Base-by-base conservation (phyloP, 352 stramenopile species). In the Lagenidium sp. region DNA sequence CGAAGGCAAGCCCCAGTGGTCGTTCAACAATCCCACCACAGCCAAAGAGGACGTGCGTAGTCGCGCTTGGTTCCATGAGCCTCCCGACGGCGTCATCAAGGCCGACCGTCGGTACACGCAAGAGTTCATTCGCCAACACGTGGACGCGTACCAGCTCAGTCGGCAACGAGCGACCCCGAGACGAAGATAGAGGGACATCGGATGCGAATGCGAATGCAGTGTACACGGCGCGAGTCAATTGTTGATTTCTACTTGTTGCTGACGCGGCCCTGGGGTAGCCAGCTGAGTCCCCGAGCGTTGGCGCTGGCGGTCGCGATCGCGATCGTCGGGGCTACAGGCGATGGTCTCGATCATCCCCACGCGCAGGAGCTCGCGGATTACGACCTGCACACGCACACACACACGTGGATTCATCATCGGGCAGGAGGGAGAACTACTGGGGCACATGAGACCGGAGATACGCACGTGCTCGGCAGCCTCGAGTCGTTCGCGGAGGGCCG, bases 51-150 rank as follows among this genome's bases (percentile, higher is more conserved):
- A 70, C 15, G 65, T 86, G 22, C 64, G 67, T 25, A 64, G 41
- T 11, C 55, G 61, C 12, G 53, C 41, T 26, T 82, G 63, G 46
- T 64, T 76, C 43, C 67, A 83, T 41, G 43, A 71, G 15, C 71
- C 74, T 13, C 50, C 44, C 3, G 71, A 82, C 28, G 70, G 68
- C 6, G 38, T 61, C 12, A 50, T 85, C 48, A 67, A 60, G 32
- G 74, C 68, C 25, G 56, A 85, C 42, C 66, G 71, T 54, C 59
- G 54, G 41, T 87, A 87, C 57, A 83, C 71, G 19, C 58, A 69
- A 21, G 66, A 80, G 20, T 85, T 87, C 55, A 74, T 87, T 20
- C 60, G 65, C 26, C 62, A 67, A 22, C 62, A 68, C 41, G 63
- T 83, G 39, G 64, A 80, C 16, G 54, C 60, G 19, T 56, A 68